These are phyloP conservation scores for Bolboschoenoplectus hybrid DNA, from an alignment of 202 grass and related monocot species.

Conservation along the genomic window DNA sequence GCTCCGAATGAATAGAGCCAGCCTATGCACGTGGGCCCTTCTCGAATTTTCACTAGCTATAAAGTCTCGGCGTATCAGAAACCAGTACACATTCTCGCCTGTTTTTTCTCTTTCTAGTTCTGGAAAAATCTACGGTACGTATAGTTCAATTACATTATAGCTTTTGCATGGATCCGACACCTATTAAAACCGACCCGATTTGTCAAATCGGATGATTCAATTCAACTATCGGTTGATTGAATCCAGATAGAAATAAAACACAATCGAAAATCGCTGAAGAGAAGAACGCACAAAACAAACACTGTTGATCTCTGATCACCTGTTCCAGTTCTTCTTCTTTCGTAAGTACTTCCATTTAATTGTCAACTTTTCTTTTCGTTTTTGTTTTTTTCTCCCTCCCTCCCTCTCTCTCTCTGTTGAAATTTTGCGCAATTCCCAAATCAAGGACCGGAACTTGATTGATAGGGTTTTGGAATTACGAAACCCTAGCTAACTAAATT, in stretches of 20 bases:
- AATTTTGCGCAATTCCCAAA: slow-evolving; percentile 1
- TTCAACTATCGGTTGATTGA: not conserved
- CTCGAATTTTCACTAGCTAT: slow-evolving; percentile 10
- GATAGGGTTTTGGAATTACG: not conserved
- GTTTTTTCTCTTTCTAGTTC: not conserved
- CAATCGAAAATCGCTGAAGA: not conserved
- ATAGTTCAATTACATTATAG: not conserved
- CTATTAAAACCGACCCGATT: not conserved
- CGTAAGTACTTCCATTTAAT: slow-evolving; percentile 26
- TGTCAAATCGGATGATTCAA: slow-evolving; percentile 21
- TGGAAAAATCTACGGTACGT: not conserved
- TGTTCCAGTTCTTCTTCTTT: not conserved
- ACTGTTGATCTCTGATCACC: slow-evolving; percentile 16
- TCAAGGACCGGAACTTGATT: not conserved
- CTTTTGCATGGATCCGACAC: slow-evolving; percentile 17
- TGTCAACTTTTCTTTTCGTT: not conserved
- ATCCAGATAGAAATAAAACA: not conserved
- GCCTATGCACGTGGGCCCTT: slow-evolving; percentile 8
- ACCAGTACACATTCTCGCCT: not conserved
- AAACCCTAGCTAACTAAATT: slow-evolving; percentile 17
- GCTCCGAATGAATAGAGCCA: not conserved
- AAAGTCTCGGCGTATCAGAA: slow-evolving; percentile 16
- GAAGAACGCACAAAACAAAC: not conserved
- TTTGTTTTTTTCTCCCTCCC: no score
- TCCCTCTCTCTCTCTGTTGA: not conserved